A percentile compares a stretch with the other conserved stretches of the same genome.
Evolutionary conservation across 164 flowering plant species (phyloP).

Genomic region (Berberis vulgaris): DNA sequence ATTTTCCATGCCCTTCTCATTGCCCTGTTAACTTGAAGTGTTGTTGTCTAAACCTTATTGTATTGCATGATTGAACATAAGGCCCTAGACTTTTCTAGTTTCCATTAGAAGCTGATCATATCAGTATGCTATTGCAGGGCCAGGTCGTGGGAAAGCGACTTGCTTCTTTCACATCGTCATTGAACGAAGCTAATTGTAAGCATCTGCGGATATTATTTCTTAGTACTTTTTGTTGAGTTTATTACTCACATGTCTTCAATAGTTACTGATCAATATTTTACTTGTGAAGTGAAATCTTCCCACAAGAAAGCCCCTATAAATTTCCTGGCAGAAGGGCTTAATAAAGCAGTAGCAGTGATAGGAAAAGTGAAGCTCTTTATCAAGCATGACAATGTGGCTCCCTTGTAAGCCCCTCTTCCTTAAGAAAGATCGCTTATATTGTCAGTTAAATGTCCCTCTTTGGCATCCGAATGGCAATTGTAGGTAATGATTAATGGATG

Average conservation of each 20-base stretch:
- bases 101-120: slow-evolving; percentile 1
- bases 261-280: slow-evolving; percentile 4
- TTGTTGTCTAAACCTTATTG: background rate
- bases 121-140: slow-evolving; percentile 27
- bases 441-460: slow-evolving; percentile 1
- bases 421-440: background rate
- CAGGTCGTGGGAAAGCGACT: slow-evolving; percentile 47
- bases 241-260: background rate
- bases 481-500: no score
- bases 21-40: no score
- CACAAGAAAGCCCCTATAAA: slow-evolving; percentile 42
- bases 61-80: background rate
- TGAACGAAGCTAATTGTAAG: slow-evolving; percentile 46
- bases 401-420: slow-evolving; percentile 46
- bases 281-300: slow-evolving; percentile 41
- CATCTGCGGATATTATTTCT: background rate
- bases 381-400: slow-evolving; percentile 54
- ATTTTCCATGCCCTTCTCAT: no score
- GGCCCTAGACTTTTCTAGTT: background rate
- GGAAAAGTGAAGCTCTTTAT: slow-evolving; percentile 64
- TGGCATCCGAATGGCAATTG: no score
- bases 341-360: slow-evolving; percentile 47
- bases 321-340: slow-evolving; percentile 54
- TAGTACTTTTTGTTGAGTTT: background rate
- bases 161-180: slow-evolving; percentile 44